Base-by-base conservation (phyloP, 2,329 filamentous ascomycete species). In the Furcasterigmium furcatum region DNA sequence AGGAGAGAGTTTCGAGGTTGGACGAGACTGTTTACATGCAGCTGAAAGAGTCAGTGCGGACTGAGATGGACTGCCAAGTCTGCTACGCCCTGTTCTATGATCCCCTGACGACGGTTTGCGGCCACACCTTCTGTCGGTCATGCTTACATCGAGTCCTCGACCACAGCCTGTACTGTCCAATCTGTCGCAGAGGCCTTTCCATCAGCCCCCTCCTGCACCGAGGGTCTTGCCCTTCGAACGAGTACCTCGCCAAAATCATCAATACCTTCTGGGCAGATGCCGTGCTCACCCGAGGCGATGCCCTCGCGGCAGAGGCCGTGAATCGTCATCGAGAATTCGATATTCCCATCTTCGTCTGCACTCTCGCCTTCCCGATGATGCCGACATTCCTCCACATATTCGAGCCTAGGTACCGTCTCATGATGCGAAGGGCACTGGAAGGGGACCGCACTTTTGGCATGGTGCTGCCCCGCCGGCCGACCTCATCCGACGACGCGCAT, bases 351-450 rank as follows among this genome's bases (percentile, higher is more conserved):
- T 96, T 96, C 55, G 79, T 95, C 25, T 94, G 88, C 65, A 90
- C 89, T 0, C 66, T 95, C 9, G 80, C 88, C 0, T 92, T 94
- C 55, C 91, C 91, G 1, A 74, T 77, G 2, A 90, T 92, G 80
- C 89, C 87, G 1, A 91, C 88, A 0, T 94, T 94, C 54, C 71
- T 96, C 4, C 88, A 95, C 56, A 80, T 96, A n/a, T 96, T 95
- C 59, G 91, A 96, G 62, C 88, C 88, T n/a, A 79, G 88, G 7
- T 96, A 96, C 61, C 82, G 89, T 8, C 73, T 94, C n/a, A 94
- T 96, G 89, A 85, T 96, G 30, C 79, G 86, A 39, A 80, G 90
- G 29, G 86, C 82, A 0, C 71, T 95, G 44, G 85, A 91, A 51
- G 82, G 83, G 1, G 80, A 86, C 49, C 74, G 80, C 13, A 87